These are phyloP conservation scores for Primulina eburnea DNA, from an alignment of 257 asterid genomes.

Conservation along the genomic window DNA sequence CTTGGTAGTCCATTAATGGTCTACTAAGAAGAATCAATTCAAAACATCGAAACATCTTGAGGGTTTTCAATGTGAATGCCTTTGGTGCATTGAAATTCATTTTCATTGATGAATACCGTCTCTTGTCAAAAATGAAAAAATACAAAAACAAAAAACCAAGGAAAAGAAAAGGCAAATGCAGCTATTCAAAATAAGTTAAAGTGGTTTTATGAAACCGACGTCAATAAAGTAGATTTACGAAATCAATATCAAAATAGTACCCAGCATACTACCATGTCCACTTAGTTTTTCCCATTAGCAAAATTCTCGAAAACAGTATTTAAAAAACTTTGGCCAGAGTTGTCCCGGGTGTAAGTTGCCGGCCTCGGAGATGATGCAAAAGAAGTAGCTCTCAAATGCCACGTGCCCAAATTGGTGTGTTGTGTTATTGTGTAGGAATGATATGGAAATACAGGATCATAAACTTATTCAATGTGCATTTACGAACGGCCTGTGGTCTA, in stretches of 20 bases:
- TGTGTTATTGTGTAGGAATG: no score
- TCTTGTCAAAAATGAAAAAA: no score
- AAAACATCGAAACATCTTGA: not conserved
- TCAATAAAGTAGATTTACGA: not conserved
- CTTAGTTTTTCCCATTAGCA: constrained; percentile 1
- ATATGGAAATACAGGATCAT: no score
- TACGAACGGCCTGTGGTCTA: no score
- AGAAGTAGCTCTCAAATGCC: no score
- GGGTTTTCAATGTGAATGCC: not conserved
- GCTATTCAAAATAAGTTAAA: constrained; percentile 16
- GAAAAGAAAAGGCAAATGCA: constrained; percentile 4
- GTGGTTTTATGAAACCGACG: not conserved
- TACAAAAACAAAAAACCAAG: not conserved
- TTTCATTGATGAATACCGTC: not conserved
- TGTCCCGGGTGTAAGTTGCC: no score
- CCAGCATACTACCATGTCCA: constrained; percentile 15
- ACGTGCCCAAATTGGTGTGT: no score
- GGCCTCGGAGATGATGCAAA: no score
- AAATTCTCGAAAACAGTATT: constrained; percentile 17
- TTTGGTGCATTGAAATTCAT: not conserved
- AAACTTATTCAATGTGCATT: no score
- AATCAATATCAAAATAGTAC: constrained; percentile 15
- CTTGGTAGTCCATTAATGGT: constrained; percentile 1
- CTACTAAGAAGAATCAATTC: constrained; percentile 16
- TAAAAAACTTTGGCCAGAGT: not conserved